Conservation (phyloP, 148 eudicot species). For the Rhododendron molle region DNA sequence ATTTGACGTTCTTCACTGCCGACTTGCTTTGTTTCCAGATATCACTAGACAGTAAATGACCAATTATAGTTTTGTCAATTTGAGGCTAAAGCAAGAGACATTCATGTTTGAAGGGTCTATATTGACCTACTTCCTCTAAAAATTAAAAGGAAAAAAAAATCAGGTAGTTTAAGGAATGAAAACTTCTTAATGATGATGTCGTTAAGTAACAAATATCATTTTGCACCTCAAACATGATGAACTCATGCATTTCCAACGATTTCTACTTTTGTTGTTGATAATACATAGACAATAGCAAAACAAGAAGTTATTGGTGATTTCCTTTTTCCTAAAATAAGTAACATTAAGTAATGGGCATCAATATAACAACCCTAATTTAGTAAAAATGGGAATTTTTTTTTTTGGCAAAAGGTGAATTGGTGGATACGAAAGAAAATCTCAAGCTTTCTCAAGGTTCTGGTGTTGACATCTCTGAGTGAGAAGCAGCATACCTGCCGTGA, state of each 20-base stretch:
- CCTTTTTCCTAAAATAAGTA: background rate
- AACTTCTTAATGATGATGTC: background rate
- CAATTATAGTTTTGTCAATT: background rate
- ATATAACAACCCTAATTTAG: background rate
- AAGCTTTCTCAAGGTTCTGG: background rate
- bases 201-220: background rate
- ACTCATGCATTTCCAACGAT: background rate
- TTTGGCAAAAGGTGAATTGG: background rate
- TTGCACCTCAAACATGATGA: background rate
- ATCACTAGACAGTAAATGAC: constrained; percentile 42
- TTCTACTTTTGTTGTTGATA: background rate
- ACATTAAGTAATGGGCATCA: background rate
- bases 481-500: constrained; percentile 67
- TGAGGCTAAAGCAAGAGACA: background rate
- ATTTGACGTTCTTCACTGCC: constrained; percentile 58
- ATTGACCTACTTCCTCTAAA: background rate
- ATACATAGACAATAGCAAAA: background rate
- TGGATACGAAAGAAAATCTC: background rate
- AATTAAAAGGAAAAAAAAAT: background rate
- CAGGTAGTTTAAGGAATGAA: background rate
- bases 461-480: background rate
- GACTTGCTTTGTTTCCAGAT: constrained; percentile 92
- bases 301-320: background rate
- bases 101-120: background rate
- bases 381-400: too few relatives aligned